These are phyloP conservation scores for Thozetella sp. DNA, from an alignment of 495 filamentous ascomycete species.

Conservation along the genomic window DNA sequence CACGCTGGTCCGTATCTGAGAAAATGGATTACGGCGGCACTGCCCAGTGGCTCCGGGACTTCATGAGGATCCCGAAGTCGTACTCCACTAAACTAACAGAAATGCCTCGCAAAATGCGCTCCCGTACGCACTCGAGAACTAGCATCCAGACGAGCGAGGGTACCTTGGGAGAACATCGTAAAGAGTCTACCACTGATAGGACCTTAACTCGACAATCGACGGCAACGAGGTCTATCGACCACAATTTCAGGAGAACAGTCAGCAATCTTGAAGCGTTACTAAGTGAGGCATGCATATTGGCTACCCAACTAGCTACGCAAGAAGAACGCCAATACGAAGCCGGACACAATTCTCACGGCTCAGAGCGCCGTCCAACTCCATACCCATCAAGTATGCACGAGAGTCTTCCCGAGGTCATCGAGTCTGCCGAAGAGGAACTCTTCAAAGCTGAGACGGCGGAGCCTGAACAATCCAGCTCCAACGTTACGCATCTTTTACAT, in stretches of 20 bases:
- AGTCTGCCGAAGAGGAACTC: slow-evolving; percentile 13
- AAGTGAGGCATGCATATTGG: slow-evolving; percentile 44
- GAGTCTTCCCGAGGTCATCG: slow-evolving; percentile 8
- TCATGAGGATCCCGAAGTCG: slow-evolving; percentile 16
- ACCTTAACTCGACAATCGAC: slow-evolving; percentile 5
- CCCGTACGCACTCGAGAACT: background rate
- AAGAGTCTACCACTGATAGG: slow-evolving; percentile 2
- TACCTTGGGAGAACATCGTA: background rate
- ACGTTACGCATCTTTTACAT: too few species aligned
- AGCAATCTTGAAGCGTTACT: slow-evolving; percentile 47
- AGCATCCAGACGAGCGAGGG: background rate
- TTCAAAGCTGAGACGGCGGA: background rate
- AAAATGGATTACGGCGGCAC: slow-evolving; percentile 13
- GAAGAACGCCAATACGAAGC: slow-evolving; percentile 11
- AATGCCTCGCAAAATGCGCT: slow-evolving; percentile 5
- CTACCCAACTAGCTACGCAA: slow-evolving; percentile 33
- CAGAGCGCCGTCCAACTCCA: slow-evolving; percentile 8
- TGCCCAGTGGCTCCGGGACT: slow-evolving; percentile 19
- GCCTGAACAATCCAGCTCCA: too few species aligned
- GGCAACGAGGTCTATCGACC: slow-evolving; percentile 15
- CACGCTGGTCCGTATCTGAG: slow-evolving; percentile 6
- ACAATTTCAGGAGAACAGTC: slow-evolving; percentile 31
- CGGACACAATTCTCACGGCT: slow-evolving; percentile 8
- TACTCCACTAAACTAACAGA: slow-evolving; percentile 18
- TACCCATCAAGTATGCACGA: slow-evolving; percentile 15